Percentiles rank a stretch among this genome's conserved stretches.
These are phyloP conservation scores for Mucor plumbeus DNA, from an alignment of 371 early-diverging fungal species.

Conservation along the genomic window DNA sequence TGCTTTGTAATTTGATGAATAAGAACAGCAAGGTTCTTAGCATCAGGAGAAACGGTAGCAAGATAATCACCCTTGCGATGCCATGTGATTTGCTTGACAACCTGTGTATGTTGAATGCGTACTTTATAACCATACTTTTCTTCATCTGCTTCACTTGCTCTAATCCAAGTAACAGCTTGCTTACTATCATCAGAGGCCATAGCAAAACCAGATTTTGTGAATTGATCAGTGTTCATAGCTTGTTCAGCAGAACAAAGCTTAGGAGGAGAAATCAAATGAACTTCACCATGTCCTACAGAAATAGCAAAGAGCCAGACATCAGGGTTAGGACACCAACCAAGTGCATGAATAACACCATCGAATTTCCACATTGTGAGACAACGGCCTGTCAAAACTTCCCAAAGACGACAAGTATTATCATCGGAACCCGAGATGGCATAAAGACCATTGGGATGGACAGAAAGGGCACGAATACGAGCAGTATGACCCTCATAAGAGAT, in stretches of 20 bases:
- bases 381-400: constrained; percentile 93
- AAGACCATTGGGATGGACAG: constrained; percentile 90
- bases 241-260: constrained; percentile 55
- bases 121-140: constrained; percentile 60
- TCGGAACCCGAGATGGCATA: constrained; percentile 91
- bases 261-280: constrained; percentile 59
- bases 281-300: constrained; percentile 63
- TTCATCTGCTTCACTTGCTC: constrained; percentile 60
- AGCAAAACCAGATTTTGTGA: constrained; percentile 58
- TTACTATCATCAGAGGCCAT: constrained; percentile 31
- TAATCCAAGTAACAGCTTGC: constrained; percentile 62
- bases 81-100: constrained; percentile 88
- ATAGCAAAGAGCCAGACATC: constrained; percentile 81
- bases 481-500: constrained; percentile 85
- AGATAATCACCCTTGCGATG: constrained; percentile 97
- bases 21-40: constrained; percentile 69
- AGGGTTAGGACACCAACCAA: constrained; percentile 92
- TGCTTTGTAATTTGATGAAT: constrained; percentile 93
- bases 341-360: constrained; percentile 67
- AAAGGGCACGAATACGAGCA: constrained; percentile 77
- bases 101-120: constrained; percentile 56
- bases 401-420: constrained; percentile 85
- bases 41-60: constrained; percentile 81
- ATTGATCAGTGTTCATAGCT: constrained; percentile 54
- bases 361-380: constrained; percentile 80